phyloP scores from a whole-genome alignment of 257 asterid species.

The Rhazya stricta region DNA sequence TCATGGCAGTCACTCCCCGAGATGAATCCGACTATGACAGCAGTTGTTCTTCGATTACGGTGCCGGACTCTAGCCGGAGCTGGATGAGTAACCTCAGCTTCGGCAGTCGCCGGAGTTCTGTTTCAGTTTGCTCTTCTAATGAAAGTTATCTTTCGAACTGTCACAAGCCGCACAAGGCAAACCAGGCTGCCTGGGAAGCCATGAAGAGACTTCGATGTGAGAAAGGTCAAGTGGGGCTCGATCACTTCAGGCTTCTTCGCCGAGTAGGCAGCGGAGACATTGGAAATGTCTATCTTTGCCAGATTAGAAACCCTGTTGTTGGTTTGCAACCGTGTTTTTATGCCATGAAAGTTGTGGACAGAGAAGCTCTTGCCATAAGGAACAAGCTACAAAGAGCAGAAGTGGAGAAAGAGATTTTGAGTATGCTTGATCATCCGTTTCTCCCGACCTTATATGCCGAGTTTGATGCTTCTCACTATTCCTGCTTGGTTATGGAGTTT shows the following conservation, averaged over 20 bases:
- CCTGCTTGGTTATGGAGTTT: conserved; percentile 45
- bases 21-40: conserved; percentile 47
- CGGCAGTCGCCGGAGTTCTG: conserved; percentile 40
- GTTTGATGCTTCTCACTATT: conserved; percentile 43
- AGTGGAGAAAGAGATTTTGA: conserved; percentile 39
- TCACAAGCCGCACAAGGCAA: conserved; percentile 43
- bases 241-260: conserved; percentile 36
- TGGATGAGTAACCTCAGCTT: conserved; percentile 43
- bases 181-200: conserved; percentile 44
- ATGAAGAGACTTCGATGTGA: conserved; percentile 32
- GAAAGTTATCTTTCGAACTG: conserved; percentile 16
- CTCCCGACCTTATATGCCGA: conserved; percentile 39
- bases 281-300: conserved; percentile 40
- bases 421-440: conserved; percentile 44
- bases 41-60: conserved; percentile 40
- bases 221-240: conserved; percentile 42
- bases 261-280: conserved; percentile 43
- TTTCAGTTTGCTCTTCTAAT: conserved; percentile 23
- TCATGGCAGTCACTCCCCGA: conserved; percentile 35
- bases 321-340: conserved; percentile 36
- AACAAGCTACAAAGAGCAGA: conserved; percentile 39
- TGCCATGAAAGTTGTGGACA: conserved; percentile 50
- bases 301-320: conserved; percentile 30
- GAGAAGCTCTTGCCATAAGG: conserved; percentile 37
- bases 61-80: conserved; percentile 45